Percentiles rank a stretch among this genome's conserved stretches.
phyloP scores from a whole-genome alignment of 345 rosid species.

The Lepidium didymum region DNA sequence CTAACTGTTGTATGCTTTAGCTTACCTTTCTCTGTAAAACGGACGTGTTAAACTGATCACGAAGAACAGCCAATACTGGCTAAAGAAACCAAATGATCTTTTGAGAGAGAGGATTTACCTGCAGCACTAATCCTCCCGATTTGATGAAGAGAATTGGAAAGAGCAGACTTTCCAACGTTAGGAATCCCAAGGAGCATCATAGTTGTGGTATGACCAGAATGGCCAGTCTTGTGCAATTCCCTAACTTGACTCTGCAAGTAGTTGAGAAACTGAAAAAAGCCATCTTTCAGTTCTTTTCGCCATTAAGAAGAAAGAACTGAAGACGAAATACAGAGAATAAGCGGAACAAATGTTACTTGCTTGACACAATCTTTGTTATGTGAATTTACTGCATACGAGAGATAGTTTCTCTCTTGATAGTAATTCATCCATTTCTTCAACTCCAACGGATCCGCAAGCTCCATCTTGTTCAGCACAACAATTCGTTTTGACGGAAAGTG shows the following conservation, averaged over 20 bases:
- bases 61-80: background rate
- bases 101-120: slow-evolving; percentile 30
- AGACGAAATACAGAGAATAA: background rate
- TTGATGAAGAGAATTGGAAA: slow-evolving; percentile 72
- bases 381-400: slow-evolving; percentile 57
- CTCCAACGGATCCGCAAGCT: slow-evolving; percentile 51
- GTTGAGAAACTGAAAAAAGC: slow-evolving; percentile 52
- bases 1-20: slow-evolving; percentile 65
- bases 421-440: slow-evolving; percentile 54
- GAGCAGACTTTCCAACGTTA: slow-evolving; percentile 84
- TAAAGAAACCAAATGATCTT: background rate
- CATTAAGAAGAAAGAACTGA: background rate
- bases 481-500: slow-evolving; percentile 31
- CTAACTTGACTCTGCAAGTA: slow-evolving; percentile 64
- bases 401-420: slow-evolving; percentile 35
- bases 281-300: background rate
- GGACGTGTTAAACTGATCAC: background rate
- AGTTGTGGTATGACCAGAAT: slow-evolving; percentile 41
- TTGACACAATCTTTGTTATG: slow-evolving; percentile 70
- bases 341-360: slow-evolving; percentile 32
- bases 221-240: slow-evolving; percentile 41
- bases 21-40: slow-evolving; percentile 65
- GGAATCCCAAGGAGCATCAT: slow-evolving; percentile 79
- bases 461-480: slow-evolving; percentile 69
- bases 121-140: slow-evolving; percentile 77